Evolutionary conservation across 2,329 filamentous ascomycete genomes (phyloP), one percentile per base, ranked within the genome.

Genomic region (Sporothrix brasiliensis): DNA sequence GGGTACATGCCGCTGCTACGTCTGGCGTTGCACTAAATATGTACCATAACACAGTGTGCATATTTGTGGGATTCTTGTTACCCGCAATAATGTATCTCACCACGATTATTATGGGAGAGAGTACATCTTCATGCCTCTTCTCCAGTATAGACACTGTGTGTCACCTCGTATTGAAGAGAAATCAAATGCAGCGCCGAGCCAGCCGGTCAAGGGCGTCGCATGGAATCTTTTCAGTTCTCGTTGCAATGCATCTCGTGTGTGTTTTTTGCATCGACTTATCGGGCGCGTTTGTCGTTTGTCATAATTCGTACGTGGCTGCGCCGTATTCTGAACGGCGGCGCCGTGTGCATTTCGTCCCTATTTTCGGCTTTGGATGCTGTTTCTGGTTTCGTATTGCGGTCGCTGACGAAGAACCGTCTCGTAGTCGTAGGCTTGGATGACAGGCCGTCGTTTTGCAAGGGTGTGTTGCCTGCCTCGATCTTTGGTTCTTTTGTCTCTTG

Each of bases 341-440:
- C 54, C 30, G 7, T 47, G 27, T 63, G 34, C 34, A 34, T 63
- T 47, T 44, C n/a, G 58, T 63, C 27, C 63, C 30, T 4, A 53
- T 16, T 6, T 63, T 61, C n/a, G 56, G 39, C 56, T 4, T 44
- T 39, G 14, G 27, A 30, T 41, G 14, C 10, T 41, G 21, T 54
- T 58, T 52, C 21, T 39, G 34, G 52, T 34, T 34, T 39, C 52
- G 39, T 58, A 47, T 47, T 63, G 58, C 2, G 24, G 52, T 58
- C 52, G 66, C 66, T 68, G 66, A 68, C 66, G 65, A 67, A 68
- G 66, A 49, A 24, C 50, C 66, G 34, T 39, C 50, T 65, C 44
- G 52, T 24, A 44, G 21, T 66, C 21, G 27, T 16, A 21, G 58
- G 30, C 19, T n/a, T 58, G 6, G 54, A 58, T 58, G 54, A 58